Percentiles rank a stretch among this genome's conserved stretches.
phyloP scores from a whole-genome alignment of 257 asterid species.

The Avicennia marina region DNA sequence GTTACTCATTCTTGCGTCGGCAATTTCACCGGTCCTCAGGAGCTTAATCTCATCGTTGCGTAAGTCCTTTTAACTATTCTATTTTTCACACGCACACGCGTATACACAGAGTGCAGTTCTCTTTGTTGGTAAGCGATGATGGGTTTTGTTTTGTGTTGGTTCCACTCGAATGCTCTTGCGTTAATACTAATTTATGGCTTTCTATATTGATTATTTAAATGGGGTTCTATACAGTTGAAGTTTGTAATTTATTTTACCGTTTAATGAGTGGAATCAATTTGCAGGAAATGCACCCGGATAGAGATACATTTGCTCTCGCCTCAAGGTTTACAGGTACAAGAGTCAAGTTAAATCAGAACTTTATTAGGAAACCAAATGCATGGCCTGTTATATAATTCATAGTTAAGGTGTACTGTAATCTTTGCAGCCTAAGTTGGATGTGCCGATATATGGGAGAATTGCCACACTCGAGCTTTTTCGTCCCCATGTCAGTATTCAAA shows the following conservation, averaged over 20 bases:
- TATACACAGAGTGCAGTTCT: no score
- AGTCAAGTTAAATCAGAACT: not conserved
- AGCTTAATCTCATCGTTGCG: conserved; percentile 93
- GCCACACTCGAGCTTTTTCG: conserved; percentile 98
- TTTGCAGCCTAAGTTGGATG: conserved; percentile 90
- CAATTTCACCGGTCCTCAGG: conserved; percentile 89
- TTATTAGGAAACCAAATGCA: not conserved
- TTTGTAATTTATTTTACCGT: no score
- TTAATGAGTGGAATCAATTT: not conserved
- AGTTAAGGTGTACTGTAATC: not conserved
- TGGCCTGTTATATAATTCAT: not conserved
- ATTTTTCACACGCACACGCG: no score
- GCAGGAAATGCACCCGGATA: conserved; percentile 15
- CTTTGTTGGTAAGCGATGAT: no score
- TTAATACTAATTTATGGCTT: no score
- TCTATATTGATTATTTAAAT: no score
- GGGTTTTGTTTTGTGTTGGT: no score
- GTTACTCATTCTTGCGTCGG: conserved; percentile 98
- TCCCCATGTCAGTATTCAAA: conserved; percentile 77
- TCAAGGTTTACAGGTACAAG: conserved; percentile 11
- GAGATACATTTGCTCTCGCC: conserved; percentile 13
- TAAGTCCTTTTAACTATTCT: conserved; percentile 26
- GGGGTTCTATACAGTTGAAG: no score
- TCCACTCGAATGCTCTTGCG: no score
- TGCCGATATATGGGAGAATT: conserved; percentile 97